Base-by-base conservation (phyloP, 176 grass and related monocot species). In the Rhynchospora pubera region DNA sequence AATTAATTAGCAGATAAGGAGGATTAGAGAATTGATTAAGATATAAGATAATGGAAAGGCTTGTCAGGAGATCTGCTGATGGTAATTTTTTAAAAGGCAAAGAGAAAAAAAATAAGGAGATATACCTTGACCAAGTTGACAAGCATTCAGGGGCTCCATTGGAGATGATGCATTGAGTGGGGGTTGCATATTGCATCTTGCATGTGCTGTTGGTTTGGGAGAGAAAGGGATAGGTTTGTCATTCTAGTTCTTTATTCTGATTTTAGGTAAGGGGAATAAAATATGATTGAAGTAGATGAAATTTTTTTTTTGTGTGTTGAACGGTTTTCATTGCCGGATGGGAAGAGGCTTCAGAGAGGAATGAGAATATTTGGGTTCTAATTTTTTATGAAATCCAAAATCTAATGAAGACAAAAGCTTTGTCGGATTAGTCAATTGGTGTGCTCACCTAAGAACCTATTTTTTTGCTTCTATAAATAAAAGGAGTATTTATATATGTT, bases 61-160 rank as follows among this genome's bases (percentile, higher is more conserved):
- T 23, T 63, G 78, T 57, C 74, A 78, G 50, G 23, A 30, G 26
- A 78, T 57, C 74, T 78, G 50, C 4, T 21, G 53, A 14, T 5
- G 53, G 19, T 48, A 21, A 2, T 61, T 15, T 80, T 80, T 80
- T 23, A 46, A 80, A 80, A 47, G 65, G 51, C 69, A 1, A 70
- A 71, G 52, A 13, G 7, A 26, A 70, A 62, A 65, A 9, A 16
- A 12, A 22, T n/a, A 57, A 56, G 12, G 51, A 77, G 51, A 79
- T 56, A 85, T 85, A 71, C 39, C 57, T 85, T 79, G 30, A 58
- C 57, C 57, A 44, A 79, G 57, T 78, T 78, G 72, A 85, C 43
- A 67, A 67, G 83, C 57, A 85, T 85, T 50, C 14, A 8, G 23
- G 83, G 72, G 55, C 52, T 84, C 68, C 65, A 74, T 74, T 44